Base-by-base conservation (phyloP, 2,329 filamentous ascomycete genomes). In the Cadophora sp. region DNA sequence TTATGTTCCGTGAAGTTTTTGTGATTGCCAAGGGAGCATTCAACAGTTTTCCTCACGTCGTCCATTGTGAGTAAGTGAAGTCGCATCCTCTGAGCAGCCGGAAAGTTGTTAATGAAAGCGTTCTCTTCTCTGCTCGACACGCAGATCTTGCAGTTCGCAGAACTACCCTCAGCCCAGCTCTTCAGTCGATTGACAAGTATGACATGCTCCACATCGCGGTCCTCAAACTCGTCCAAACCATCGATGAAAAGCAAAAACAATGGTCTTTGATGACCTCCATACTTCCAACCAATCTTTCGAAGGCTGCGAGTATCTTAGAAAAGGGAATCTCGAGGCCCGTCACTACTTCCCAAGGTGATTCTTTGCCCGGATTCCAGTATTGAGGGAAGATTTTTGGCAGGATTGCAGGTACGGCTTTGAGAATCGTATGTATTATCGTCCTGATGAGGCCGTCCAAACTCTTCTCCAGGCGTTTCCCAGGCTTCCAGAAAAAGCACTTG, bases 401-500 rank as follows among this genome's bases (percentile, higher is more conserved):
- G 8, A 71, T 55, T 8, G 36, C 51, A 13, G 65, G 67, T 16
- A 27, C 60, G 3, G 60, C 55, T 22, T 58, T 63, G 4, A 71
- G 47, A 1, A 59, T 65, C 16, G 67, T 41, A 48, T 64, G 67
- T 4, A 68, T 45, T 1, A 68, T 51, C 3, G 70, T 43, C 24
- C 62, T 48, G 16, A 65, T 59, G 3, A 71, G 59, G 2, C 68
- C 68, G 4, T 65, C 43, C 4, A 65, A 62, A 7, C 67, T 69
- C 47, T 66, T 69, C 39, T 71, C 67, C 20, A 62, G 11, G 8
- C 53, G 11, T 1, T 78, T 78, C 5, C 79, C 79, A 24, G 78
- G 77, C 3, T 76, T 81, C 82, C 81, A 84, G 66, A 84, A 82
- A 70, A 81, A 84, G 71, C 80, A 83, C 0, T 76, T 78, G 0